Evolutionary conservation across 257 asterid species (phyloP).

Genomic region (Solanum paucissectum): DNA sequence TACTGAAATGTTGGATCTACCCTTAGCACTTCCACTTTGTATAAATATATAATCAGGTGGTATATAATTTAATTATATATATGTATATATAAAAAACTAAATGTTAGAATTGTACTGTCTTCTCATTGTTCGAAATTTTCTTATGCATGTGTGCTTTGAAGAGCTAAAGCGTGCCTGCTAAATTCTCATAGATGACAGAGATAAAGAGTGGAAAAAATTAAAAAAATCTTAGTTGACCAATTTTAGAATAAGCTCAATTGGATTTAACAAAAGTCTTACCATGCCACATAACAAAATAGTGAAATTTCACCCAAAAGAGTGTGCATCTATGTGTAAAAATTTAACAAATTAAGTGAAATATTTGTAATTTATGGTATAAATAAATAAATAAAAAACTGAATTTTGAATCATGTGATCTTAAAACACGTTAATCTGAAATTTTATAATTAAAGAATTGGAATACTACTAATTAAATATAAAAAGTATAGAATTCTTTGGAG

Average conservation of each 20-base stretch:
- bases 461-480: background rate
- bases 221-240: background rate
- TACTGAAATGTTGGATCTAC: background rate
- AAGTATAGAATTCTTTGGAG: background rate
- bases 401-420: background rate
- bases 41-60: background rate
- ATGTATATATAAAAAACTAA: background rate
- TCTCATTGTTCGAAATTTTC: background rate
- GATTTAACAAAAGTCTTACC: background rate
- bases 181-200: background rate
- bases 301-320: background rate
- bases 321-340: background rate
- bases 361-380: background rate
- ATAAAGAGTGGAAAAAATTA: background rate
- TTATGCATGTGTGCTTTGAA: background rate
- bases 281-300: background rate
- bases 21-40: background rate
- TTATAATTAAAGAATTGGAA: background rate
- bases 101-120: background rate
- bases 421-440: background rate
- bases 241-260: background rate
- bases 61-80: background rate
- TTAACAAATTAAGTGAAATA: background rate
- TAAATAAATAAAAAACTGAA: too few relatives aligned
- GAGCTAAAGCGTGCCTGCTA: constrained; percentile 1